These are phyloP conservation scores for Kodamaea arcana DNA, from an alignment of 1,139 yeast genomes.

Conservation along the genomic window DNA sequence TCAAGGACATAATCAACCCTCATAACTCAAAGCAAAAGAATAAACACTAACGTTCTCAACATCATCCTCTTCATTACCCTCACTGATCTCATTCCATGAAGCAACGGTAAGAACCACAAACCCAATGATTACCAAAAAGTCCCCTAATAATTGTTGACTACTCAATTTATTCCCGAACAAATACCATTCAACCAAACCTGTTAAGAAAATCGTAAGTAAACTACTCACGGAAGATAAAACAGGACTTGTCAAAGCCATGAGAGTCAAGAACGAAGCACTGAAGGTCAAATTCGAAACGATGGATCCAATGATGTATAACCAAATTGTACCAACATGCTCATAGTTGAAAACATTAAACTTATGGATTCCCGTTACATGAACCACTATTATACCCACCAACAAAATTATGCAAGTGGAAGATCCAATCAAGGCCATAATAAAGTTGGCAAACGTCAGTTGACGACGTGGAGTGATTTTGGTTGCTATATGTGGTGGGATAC, in stretches of 20 bases:
- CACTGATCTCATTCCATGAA: conserved; percentile 69
- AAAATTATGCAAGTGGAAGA: conserved; percentile 50
- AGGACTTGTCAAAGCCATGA: conserved; percentile 84
- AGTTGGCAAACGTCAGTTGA: conserved; percentile 46
- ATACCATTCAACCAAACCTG: conserved; percentile 74
- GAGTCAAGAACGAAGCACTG: conserved; percentile 67
- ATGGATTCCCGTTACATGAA: conserved; percentile 55
- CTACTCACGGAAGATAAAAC: conserved; percentile 83
- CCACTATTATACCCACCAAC: conserved; percentile 46
- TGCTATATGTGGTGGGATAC: conserved; percentile 61
- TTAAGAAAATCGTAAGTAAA: conserved; percentile 70
- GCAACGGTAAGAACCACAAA: conserved; percentile 67
- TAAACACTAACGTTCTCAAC: conserved; percentile 43
- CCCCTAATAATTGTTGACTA: conserved; percentile 51
- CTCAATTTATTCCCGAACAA: conserved; percentile 57
- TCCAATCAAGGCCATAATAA: conserved; percentile 56
- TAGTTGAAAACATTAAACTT: conserved; percentile 52
- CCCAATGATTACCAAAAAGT: conserved; percentile 58
- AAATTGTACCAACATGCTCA: conserved; percentile 31
- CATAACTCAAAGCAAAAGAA: conserved; percentile 40
- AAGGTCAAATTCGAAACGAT: conserved; percentile 62
- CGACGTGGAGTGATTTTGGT: conserved; percentile 44
- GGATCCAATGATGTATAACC: conserved; percentile 48
- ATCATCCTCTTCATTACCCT: conserved; percentile 59
- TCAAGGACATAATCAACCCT: too few species aligned